Conservation (phyloP, 2,329 filamentous ascomycete genomes). For the Aspergillus sp. region DNA sequence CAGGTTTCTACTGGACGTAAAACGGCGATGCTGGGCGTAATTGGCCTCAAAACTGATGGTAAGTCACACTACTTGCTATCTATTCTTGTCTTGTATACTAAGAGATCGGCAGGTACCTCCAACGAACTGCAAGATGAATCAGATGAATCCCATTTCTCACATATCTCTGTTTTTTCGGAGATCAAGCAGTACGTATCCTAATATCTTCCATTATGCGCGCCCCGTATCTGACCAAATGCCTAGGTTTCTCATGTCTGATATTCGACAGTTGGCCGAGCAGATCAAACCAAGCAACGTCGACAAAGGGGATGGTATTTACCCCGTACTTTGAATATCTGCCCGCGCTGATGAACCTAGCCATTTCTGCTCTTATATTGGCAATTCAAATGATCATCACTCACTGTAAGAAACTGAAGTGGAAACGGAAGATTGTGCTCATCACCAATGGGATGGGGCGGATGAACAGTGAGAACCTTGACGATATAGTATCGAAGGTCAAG, state of each 20-base stretch:
- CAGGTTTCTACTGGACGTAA: conserved; percentile 68
- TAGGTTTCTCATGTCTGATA: conserved; percentile 64
- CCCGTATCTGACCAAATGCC: conserved; percentile 9
- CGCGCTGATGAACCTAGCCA: conserved; percentile 41
- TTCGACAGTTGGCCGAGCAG: conserved; percentile 62
- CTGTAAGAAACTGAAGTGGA: conserved; percentile 80
- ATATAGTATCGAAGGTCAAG: conserved; percentile 73
- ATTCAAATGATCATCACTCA: conserved; percentile 79
- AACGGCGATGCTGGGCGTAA: conserved; percentile 71
- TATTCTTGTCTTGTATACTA: conserved; percentile 6
- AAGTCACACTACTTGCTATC: conserved; percentile 15
- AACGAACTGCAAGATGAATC: conserved; percentile 67
- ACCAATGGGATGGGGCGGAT: conserved; percentile 77
- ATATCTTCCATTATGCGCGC: not conserved
- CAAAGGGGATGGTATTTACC: conserved; percentile 66
- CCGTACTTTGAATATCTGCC: not conserved
- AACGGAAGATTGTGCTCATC: conserved; percentile 76
- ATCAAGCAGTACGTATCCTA: conserved; percentile 63
- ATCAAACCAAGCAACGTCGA: conserved; percentile 68
- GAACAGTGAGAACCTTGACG: conserved; percentile 67
- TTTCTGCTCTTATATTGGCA: conserved; percentile 84
- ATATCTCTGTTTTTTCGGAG: conserved; percentile 71
- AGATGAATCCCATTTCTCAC: conserved; percentile 69
- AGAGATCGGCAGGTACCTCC: conserved; percentile 53
- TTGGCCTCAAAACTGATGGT: conserved; percentile 78